These are phyloP conservation scores for Tolypocladium ovalisporum DNA, from an alignment of 2,329 filamentous ascomycete species.

Conservation along the genomic window DNA sequence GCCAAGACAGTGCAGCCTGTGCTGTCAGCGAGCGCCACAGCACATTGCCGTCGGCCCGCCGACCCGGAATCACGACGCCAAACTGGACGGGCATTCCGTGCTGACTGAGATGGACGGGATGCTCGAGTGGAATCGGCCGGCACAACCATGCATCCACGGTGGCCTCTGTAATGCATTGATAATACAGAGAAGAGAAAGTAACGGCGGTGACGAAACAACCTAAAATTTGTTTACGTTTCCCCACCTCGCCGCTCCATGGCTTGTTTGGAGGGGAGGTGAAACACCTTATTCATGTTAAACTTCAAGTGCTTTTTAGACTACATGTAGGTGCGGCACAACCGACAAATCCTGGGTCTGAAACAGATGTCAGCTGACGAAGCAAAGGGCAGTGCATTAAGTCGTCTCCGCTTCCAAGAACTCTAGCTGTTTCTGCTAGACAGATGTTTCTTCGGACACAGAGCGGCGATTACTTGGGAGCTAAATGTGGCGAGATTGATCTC, in stretches of 20 bases:
- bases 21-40: no score
- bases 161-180: not conserved
- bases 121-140: not conserved
- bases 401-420: not conserved
- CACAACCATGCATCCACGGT: not conserved
- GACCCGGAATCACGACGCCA: no score
- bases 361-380: not conserved
- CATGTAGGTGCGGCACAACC: not conserved
- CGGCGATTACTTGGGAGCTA: not conserved
- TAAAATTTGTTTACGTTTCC: not conserved
- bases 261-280: not conserved
- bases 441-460: not conserved
- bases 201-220: not conserved
- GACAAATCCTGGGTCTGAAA: not conserved
- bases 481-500: not conserved
- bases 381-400: not conserved
- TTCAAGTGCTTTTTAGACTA: not conserved
- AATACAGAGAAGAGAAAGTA: not conserved
- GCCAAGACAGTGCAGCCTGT: no score
- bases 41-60: no score
- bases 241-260: not conserved
- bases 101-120: no score
- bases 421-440: not conserved
- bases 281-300: not conserved
- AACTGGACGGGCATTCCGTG: no score